phyloP scores from a whole-genome alignment of 2,329 filamentous ascomycete genomes.

The Diaporthe eres region DNA sequence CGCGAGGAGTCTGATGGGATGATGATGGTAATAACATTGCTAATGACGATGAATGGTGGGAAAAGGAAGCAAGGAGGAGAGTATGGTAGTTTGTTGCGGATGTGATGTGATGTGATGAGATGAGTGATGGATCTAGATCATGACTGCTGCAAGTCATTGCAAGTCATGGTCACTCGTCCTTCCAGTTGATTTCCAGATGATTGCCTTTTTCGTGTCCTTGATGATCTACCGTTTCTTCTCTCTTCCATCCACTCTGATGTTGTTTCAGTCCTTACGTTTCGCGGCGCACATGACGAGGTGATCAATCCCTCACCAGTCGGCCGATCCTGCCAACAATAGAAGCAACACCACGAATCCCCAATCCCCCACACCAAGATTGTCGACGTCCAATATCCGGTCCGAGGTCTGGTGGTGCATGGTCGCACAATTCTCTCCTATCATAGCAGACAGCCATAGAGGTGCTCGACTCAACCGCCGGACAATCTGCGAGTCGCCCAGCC shows the following conservation, averaged over 20 bases:
- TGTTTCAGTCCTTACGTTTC: constrained; percentile 17
- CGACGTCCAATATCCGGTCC: constrained; percentile 1
- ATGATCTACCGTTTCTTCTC: constrained; percentile 16
- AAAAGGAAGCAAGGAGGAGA: not conserved
- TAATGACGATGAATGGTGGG: not conserved
- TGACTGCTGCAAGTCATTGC: not conserved
- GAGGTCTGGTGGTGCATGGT: not conserved
- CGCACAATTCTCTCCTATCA: not conserved
- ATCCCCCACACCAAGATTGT: not conserved
- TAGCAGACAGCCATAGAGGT: not conserved
- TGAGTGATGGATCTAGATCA: constrained; percentile 11
- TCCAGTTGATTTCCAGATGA: constrained; percentile 21
- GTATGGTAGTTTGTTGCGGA: not conserved
- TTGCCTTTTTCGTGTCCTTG: constrained; percentile 4
- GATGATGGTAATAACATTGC: not conserved
- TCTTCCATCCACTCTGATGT: not conserved
- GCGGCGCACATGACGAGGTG: not conserved
- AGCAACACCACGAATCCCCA: not conserved
- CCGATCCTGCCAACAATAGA: constrained; percentile 13
- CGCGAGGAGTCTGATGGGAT: not conserved
- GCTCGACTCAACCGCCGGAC: not conserved
- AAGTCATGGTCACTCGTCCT: not conserved
- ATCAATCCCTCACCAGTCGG: not conserved
- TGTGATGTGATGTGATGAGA: constrained; percentile 18
- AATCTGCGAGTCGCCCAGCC: not conserved